Evolutionary conservation across 1,284 basidiomycete species (phyloP).

Genomic region (Microbotryomycetes sp.): DNA sequence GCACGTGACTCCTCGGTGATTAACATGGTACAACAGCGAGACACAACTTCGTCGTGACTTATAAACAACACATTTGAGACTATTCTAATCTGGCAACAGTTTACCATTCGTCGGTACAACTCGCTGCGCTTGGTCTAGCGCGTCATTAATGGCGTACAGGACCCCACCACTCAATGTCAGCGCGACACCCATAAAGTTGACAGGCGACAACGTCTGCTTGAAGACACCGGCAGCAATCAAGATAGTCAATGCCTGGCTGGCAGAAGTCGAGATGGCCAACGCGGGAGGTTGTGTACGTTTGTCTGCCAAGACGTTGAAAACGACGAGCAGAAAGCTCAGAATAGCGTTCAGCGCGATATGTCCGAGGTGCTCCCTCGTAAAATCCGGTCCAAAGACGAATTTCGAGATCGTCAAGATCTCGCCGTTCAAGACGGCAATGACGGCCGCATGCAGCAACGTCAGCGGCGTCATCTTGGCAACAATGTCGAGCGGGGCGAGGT

Average conservation of each 20-base stretch:
- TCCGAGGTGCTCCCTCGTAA: constrained; percentile 10
- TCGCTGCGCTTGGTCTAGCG: constrained; percentile 8
- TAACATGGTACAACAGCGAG: too few species aligned
- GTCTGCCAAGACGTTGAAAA: constrained; percentile 18
- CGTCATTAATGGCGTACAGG: constrained; percentile 21
- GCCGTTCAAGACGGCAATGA: constrained; percentile 24
- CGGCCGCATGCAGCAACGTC: constrained; percentile 15
- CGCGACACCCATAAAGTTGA: constrained; percentile 28
- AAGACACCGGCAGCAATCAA: constrained; percentile 21
- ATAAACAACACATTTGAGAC: not conserved
- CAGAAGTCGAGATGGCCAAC: constrained; percentile 22
- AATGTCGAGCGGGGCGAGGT: constrained; percentile 24
- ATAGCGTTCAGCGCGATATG: constrained; percentile 21
- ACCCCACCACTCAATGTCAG: constrained; percentile 25
- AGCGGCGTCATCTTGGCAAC: constrained; percentile 14
- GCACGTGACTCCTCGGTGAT: too few species aligned
- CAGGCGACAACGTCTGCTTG: constrained; percentile 14
- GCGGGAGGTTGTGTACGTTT: constrained; percentile 16
- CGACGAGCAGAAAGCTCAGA: constrained; percentile 16
- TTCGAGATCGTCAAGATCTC: constrained; percentile 13
- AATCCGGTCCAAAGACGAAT: constrained; percentile 9
- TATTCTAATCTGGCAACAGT: not conserved
- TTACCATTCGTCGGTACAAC: not conserved
- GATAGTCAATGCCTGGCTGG: constrained; percentile 27
- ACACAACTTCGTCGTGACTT: not conserved